Conservation (phyloP, 768 basidiomycete species). For the Psilocybe tampanensis region DNA sequence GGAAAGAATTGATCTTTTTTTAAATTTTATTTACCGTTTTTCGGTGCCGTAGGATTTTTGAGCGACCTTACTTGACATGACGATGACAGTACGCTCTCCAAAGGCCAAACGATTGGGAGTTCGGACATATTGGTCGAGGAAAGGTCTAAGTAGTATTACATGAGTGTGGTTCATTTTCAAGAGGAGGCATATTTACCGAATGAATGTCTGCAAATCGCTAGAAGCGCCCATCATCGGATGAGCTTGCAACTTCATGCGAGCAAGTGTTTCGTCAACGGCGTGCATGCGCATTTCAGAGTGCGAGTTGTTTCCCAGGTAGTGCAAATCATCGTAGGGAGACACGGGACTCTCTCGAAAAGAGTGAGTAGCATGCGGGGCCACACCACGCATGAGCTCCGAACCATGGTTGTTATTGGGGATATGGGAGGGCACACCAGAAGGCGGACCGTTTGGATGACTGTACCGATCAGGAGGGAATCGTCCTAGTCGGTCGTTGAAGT, state of each 20-base stretch:
- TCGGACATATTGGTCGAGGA: conserved; percentile 82
- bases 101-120: conserved; percentile 85
- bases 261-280: conserved; percentile 60
- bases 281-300: conserved; percentile 68
- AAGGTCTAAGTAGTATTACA: conserved; percentile 55
- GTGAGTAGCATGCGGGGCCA: conserved; percentile 73
- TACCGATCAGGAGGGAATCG: conserved; percentile 64
- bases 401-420: conserved; percentile 48
- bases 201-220: conserved; percentile 79
- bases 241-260: conserved; percentile 64
- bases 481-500: conserved; percentile 59
- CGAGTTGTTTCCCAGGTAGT: conserved; percentile 50
- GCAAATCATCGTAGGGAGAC: conserved; percentile 60
- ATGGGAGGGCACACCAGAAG: conserved; percentile 48
- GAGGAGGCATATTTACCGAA: conserved; percentile 49
- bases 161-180: conserved; percentile 16
- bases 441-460: conserved; percentile 41
- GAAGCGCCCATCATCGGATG: conserved; percentile 60
- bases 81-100: conserved; percentile 92
- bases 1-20: conserved; percentile 1
- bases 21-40: conserved; percentile 63
- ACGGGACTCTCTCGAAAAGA: conserved; percentile 56
- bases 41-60: conserved; percentile 98
- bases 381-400: conserved; percentile 65
- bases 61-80: conserved; percentile 97